These are phyloP conservation scores for Fomitiporia mediterranea DNA, from an alignment of 1,284 basidiomycete species.

Conservation along the genomic window DNA sequence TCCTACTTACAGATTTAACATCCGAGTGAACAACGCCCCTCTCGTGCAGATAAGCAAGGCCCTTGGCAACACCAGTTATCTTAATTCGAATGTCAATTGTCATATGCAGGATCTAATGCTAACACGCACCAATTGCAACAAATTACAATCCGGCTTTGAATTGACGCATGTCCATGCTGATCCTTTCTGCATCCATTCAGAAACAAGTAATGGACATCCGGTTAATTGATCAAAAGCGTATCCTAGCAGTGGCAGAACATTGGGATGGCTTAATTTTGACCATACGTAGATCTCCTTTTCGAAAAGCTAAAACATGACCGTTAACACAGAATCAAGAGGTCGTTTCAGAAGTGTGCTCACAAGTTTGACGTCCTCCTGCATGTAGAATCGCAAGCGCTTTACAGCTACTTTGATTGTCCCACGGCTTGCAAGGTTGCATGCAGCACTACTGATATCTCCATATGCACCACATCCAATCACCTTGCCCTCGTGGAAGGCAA, in stretches of 20 bases:
- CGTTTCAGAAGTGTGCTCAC: not conserved
- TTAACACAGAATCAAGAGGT: not conserved
- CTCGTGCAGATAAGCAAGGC: constrained; percentile 8
- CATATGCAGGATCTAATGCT: too few species aligned
- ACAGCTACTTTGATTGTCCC: not conserved
- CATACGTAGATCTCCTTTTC: constrained; percentile 5
- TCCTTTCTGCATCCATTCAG: constrained; percentile 9
- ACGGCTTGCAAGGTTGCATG: too few species aligned
- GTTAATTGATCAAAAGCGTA: not conserved
- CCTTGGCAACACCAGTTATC: constrained; percentile 4
- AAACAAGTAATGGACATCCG: not conserved
- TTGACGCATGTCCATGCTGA: not conserved
- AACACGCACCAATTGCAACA: not conserved
- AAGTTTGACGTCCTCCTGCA: not conserved
- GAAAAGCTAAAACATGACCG: not conserved
- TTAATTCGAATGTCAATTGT: not conserved
- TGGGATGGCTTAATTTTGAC: constrained; percentile 4
- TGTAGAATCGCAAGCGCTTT: not conserved
- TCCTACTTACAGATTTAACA: constrained; percentile 9
- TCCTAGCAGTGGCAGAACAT: constrained; percentile 8
- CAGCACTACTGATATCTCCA: too few species aligned
- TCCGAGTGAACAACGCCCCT: constrained; percentile 9
- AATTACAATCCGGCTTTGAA: not conserved
- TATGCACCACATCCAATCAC: too few species aligned
- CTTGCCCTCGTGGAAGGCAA: too few species aligned